These are phyloP conservation scores for Fusarium nurragi DNA, from an alignment of 2,329 filamentous ascomycete genomes.

Conservation along the genomic window DNA sequence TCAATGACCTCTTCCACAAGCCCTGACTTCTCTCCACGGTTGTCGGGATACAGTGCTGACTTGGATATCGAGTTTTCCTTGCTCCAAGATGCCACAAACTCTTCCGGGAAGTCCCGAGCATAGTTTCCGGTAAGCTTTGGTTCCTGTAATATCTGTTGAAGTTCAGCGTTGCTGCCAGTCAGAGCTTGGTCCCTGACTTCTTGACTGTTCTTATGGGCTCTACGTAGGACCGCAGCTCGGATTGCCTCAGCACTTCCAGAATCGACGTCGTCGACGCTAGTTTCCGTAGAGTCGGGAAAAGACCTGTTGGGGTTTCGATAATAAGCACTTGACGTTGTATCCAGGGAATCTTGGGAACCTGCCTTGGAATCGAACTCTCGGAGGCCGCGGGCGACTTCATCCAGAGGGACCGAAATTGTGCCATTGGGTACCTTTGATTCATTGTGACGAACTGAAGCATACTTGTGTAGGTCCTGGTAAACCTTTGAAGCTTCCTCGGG, in stretches of 20 bases:
- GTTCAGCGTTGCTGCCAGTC: neutral
- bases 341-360: slow-evolving; percentile 39
- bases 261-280: slow-evolving; percentile 32
- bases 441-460: slow-evolving; percentile 50
- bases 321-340: slow-evolving; percentile 43
- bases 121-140: slow-evolving; percentile 58
- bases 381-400: slow-evolving; percentile 50
- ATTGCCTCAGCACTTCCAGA: slow-evolving; percentile 46
- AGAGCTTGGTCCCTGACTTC: slow-evolving; percentile 20
- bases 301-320: slow-evolving; percentile 34
- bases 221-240: slow-evolving; percentile 46
- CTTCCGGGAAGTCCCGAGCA: slow-evolving; percentile 62
- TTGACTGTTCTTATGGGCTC: slow-evolving; percentile 39
- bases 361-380: slow-evolving; percentile 52
- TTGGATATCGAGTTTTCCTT: slow-evolving; percentile 41
- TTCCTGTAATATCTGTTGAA: neutral
- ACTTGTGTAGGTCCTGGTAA: slow-evolving; percentile 55
- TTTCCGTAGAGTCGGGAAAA: slow-evolving; percentile 31
- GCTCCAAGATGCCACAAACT: slow-evolving; percentile 58
- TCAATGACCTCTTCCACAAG: slow-evolving; percentile 15
- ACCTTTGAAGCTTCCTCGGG: slow-evolving; percentile 51
- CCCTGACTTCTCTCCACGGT: neutral
- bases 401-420: slow-evolving; percentile 43
- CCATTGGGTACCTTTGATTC: slow-evolving; percentile 46
- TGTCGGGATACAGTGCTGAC: slow-evolving; percentile 40